Percentiles rank a stretch among this genome's conserved stretches.
Evolutionary conservation across 345 rosid genomes (phyloP).

Genomic region (Tarenaya hassleriana): DNA sequence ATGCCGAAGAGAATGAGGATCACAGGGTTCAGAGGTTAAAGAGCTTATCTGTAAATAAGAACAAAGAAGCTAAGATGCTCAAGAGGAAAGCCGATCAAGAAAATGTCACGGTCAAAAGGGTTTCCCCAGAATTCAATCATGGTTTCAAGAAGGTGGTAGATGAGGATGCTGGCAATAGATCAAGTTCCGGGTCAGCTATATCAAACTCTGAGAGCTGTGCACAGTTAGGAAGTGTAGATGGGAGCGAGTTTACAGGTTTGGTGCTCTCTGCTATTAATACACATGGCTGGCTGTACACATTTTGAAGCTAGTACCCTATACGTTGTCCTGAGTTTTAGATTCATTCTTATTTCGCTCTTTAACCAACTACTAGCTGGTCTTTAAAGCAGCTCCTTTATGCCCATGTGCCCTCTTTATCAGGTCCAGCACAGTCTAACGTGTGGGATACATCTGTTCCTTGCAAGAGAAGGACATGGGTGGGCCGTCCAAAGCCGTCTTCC

Average conservation of each 20-base stretch:
- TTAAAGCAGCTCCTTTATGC: no score
- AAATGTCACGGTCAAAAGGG: slow-evolving; percentile 34
- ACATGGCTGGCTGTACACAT: no score
- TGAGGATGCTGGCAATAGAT: slow-evolving; percentile 81
- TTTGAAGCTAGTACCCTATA: no score
- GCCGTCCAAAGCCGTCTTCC: slow-evolving; percentile 77
- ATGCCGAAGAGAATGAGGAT: slow-evolving; percentile 57
- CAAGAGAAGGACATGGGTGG: slow-evolving; percentile 77
- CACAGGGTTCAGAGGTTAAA: slow-evolving; percentile 46
- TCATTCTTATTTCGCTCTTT: no score
- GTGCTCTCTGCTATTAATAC: neutral
- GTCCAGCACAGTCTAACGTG: slow-evolving; percentile 70
- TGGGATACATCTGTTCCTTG: slow-evolving; percentile 87
- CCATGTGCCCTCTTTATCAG: slow-evolving; percentile 27
- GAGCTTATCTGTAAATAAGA: slow-evolving; percentile 45
- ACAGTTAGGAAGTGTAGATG: slow-evolving; percentile 58
- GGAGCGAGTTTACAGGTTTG: slow-evolving; percentile 83
- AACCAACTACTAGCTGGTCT: no score
- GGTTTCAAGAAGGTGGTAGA: slow-evolving; percentile 55
- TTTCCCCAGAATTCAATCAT: slow-evolving; percentile 38
- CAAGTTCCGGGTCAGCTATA: slow-evolving; percentile 95
- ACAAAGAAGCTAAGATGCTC: slow-evolving; percentile 41
- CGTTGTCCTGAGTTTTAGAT: no score
- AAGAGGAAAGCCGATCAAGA: slow-evolving; percentile 66
- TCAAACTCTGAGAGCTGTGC: slow-evolving; percentile 96